Percentiles rank a stretch among this genome's conserved stretches.
phyloP scores from a whole-genome alignment of 495 filamentous ascomycete genomes.

The Xeromyces bisporus region DNA sequence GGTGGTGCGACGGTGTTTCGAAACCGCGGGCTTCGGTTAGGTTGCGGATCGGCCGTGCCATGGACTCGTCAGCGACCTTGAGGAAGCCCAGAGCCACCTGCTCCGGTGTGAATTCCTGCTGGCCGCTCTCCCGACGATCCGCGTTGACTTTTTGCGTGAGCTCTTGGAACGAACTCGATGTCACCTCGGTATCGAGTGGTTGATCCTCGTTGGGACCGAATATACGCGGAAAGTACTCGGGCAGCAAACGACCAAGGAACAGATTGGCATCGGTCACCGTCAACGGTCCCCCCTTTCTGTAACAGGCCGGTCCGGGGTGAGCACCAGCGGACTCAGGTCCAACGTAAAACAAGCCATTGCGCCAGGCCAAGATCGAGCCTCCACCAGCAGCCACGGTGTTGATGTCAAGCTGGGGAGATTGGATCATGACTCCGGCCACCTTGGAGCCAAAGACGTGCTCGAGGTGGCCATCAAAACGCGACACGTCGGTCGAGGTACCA shows the following conservation, averaged over 20 bases:
- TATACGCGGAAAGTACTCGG: constrained; percentile 94
- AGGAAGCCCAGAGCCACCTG: constrained; percentile 61
- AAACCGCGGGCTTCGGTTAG: constrained; percentile 35
- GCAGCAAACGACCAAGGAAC: constrained; percentile 70
- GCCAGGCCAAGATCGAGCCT: constrained; percentile 75
- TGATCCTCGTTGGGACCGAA: constrained; percentile 88
- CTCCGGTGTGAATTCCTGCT: constrained; percentile 62
- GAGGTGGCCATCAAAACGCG: constrained; percentile 79
- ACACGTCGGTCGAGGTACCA: constrained; percentile 90
- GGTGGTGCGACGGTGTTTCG: constrained; percentile 31
- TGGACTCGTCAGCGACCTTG: constrained; percentile 37
- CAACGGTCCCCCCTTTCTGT: constrained; percentile 81
- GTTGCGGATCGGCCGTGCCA: constrained; percentile 37
- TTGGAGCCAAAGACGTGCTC: constrained; percentile 98
- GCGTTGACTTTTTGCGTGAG: constrained; percentile 64
- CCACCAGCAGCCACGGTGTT: constrained; percentile 94
- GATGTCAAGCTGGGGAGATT: constrained; percentile 91
- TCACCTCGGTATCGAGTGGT: constrained; percentile 63
- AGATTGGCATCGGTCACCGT: constrained; percentile 93
- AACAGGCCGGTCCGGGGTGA: constrained; percentile 87
- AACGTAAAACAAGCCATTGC: constrained; percentile 90
- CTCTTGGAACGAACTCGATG: constrained; percentile 57
- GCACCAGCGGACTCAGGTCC: constrained; percentile 88
- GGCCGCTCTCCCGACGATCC: constrained; percentile 31
- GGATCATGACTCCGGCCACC: constrained; percentile 87